These are phyloP conservation scores for Mortierella sp. DNA, from an alignment of 371 early-diverging fungal species.

Conservation along the genomic window DNA sequence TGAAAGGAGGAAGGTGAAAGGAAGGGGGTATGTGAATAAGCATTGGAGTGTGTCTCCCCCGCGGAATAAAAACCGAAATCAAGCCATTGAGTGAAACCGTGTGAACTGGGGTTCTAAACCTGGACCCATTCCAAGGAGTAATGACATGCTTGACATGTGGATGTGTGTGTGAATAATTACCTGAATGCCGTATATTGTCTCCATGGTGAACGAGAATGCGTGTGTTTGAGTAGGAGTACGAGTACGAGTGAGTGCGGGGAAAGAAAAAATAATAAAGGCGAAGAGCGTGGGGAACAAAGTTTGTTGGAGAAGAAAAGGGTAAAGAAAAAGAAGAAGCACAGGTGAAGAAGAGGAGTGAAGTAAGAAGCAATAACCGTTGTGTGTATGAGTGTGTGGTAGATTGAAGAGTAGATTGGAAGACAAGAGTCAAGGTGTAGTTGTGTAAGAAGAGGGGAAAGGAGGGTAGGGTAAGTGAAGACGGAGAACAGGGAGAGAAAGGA, in stretches of 20 bases:
- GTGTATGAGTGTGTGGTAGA: neutral
- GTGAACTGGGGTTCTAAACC: slow-evolving; percentile 2
- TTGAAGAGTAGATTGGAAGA: neutral
- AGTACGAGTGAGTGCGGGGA: neutral
- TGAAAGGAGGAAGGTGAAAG: too few species aligned
- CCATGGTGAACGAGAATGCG: slow-evolving; percentile 23
- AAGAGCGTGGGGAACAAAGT: too few species aligned
- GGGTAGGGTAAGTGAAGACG: neutral
- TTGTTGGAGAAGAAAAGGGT: neutral
- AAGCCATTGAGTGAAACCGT: neutral
- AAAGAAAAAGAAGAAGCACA: neutral
- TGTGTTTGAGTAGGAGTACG: slow-evolving; percentile 1
- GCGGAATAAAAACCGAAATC: slow-evolving; percentile 3
- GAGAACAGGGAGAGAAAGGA: neutral
- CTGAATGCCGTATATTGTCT: slow-evolving; percentile 57
- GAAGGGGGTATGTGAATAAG: neutral
- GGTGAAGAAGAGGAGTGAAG: neutral
- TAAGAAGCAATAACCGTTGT: neutral
- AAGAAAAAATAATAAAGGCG: neutral
- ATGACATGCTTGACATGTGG: neutral
- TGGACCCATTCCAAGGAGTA: neutral
- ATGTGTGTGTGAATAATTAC: slow-evolving; percentile 20
- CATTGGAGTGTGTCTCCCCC: neutral
- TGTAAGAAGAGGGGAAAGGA: neutral
- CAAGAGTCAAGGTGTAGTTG: neutral